Evolutionary conservation across 2,329 filamentous ascomycete genomes (phyloP).

Genomic region (Cladosporium oxysporum): DNA sequence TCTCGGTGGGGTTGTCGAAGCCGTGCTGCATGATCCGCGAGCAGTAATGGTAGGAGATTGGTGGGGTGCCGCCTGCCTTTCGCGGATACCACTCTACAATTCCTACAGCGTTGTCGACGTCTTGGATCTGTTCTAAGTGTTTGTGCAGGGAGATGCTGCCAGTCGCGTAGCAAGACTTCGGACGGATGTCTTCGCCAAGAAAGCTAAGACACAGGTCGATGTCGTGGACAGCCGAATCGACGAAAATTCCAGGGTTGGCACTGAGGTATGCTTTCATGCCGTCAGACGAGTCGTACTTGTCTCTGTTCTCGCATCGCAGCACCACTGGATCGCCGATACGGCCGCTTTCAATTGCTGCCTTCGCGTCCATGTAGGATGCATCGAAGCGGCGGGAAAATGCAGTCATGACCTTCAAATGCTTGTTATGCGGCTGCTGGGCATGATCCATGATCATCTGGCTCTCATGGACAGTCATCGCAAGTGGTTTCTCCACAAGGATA

Average conservation of each 20-base stretch:
- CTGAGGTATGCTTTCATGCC: conserved; percentile 12
- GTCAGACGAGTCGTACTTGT: background rate
- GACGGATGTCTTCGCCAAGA: conserved; percentile 38
- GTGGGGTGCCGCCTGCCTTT: conserved; percentile 27
- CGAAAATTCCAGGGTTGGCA: conserved; percentile 42
- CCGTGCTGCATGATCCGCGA: conserved; percentile 46
- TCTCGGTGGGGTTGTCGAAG: conserved; percentile 46
- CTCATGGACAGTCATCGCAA: background rate
- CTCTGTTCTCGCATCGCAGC: background rate
- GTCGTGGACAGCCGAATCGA: conserved; percentile 43
- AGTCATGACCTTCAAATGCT: conserved; percentile 44
- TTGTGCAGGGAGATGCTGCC: conserved; percentile 41
- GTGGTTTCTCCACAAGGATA: background rate
- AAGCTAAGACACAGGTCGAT: conserved; percentile 43
- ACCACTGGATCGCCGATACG: conserved; percentile 33
- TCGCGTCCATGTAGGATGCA: conserved; percentile 40
- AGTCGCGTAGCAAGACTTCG: conserved; percentile 41
- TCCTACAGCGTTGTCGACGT: conserved; percentile 47
- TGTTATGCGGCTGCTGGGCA: conserved; percentile 25
- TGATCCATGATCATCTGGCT: background rate
- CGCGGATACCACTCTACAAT: conserved; percentile 42
- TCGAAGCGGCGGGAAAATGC: conserved; percentile 46
- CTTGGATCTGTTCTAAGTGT: conserved; percentile 41
- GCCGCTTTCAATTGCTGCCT: conserved; percentile 35
- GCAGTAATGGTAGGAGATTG: conserved; percentile 45